These are phyloP conservation scores for Penicillium freii DNA, from an alignment of 2,329 filamentous ascomycete species.

Conservation along the genomic window DNA sequence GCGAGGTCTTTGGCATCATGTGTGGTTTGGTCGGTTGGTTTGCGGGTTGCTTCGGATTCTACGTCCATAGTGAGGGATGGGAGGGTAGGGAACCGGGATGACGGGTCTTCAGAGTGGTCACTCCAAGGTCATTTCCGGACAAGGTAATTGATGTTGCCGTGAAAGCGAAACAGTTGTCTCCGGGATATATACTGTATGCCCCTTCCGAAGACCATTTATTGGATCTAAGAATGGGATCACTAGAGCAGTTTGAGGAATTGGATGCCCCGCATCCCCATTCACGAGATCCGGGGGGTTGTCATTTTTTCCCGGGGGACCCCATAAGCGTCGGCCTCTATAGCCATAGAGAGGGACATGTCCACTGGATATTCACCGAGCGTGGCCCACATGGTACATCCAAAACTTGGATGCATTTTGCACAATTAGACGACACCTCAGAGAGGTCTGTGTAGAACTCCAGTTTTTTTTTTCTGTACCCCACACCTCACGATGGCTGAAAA, in stretches of 20 bases:
- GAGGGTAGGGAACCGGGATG: no score
- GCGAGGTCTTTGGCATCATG: no score
- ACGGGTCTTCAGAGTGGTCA: neutral
- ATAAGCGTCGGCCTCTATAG: constrained; percentile 15
- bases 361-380: constrained; percentile 12
- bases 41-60: no score
- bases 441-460: neutral
- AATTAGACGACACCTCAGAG: neutral
- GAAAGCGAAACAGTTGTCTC: neutral
- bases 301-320: constrained; percentile 17
- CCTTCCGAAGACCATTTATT: neutral
- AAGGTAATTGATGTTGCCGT: neutral
- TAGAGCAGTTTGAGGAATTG: neutral
- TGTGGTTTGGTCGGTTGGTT: no score
- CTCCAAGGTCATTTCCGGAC: constrained; percentile 13
- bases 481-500: constrained; percentile 4
- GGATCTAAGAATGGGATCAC: neutral
- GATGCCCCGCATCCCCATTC: neutral
- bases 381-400: constrained; percentile 11
- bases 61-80: no score
- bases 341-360: constrained; percentile 1
- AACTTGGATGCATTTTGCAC: constrained; percentile 1
- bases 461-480: constrained; percentile 12
- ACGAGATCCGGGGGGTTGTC: constrained; percentile 10
- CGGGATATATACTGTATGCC: neutral